Conservation (phyloP, 345 rosid species). For the Bruguiera gymnorhiza region DNA sequence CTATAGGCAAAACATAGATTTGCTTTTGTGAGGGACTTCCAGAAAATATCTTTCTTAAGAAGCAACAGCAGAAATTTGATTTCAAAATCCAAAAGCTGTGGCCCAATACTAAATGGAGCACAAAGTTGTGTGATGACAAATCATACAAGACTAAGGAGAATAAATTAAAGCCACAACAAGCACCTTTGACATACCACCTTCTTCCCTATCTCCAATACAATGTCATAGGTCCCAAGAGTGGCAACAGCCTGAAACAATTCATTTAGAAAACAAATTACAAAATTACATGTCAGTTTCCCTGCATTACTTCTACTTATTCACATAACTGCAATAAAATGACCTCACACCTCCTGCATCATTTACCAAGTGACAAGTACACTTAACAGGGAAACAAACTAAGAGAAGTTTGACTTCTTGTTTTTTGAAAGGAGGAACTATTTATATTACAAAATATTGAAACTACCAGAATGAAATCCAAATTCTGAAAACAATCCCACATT, state of each 20-base stretch:
- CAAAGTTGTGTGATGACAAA: neutral
- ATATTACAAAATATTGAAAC: too few relatives aligned
- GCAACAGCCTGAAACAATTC: constrained; percentile 61
- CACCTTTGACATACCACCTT: constrained; percentile 92
- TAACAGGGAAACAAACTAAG: neutral
- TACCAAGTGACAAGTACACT: neutral
- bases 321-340: neutral
- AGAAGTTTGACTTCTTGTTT: too few relatives aligned
- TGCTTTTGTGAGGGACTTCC: neutral
- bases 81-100: too few relatives aligned
- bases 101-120: neutral
- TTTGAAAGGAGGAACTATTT: too few relatives aligned
- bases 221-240: constrained; percentile 84
- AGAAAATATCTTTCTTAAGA: neutral
- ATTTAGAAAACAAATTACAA: neutral
- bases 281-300: neutral
- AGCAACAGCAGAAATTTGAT: neutral
- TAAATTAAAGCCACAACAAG: neutral
- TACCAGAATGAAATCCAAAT: too few relatives aligned
- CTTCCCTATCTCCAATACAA: constrained; percentile 84
- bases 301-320: too few relatives aligned
- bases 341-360: neutral
- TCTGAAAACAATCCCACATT: too few relatives aligned
- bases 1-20: neutral
- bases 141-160: neutral